Evolutionary conservation across 805 yeast genomes (phyloP).

Genomic region (Scheffersomyces spartinae): DNA sequence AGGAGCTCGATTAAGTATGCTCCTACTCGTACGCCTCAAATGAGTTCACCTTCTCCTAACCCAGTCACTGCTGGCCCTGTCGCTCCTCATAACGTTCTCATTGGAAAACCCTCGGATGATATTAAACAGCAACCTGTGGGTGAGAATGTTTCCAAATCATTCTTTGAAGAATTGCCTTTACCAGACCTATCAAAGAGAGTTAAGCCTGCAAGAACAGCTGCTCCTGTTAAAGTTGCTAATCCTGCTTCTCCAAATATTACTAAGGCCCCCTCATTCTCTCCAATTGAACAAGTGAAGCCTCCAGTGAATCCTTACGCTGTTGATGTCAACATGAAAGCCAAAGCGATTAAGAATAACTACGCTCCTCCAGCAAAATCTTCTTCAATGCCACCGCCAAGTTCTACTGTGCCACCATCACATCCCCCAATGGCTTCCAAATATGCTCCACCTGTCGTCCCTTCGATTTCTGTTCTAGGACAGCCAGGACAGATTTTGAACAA

Average conservation of each 20-base stretch:
- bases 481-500: too few relatives aligned
- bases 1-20: slow-evolving; percentile 15
- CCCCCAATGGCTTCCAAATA: not conserved
- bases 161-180: slow-evolving; percentile 51
- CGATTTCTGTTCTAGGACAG: too few relatives aligned
- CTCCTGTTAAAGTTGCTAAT: slow-evolving; percentile 8
- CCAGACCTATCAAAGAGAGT: slow-evolving; percentile 15
- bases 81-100: slow-evolving; percentile 1
- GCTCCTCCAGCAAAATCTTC: not conserved
- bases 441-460: too few relatives aligned
- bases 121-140: slow-evolving; percentile 4
- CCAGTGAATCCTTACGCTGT: too few relatives aligned
- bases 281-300: not conserved
- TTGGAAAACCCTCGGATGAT: slow-evolving; percentile 4
- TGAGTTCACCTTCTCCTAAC: slow-evolving; percentile 7
- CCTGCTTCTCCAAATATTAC: not conserved
- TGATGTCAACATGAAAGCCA: too few relatives aligned
- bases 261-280: too few relatives aligned
- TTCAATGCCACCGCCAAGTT: slow-evolving; percentile 1
- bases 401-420: too few relatives aligned
- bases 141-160: slow-evolving; percentile 30
- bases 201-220: slow-evolving; percentile 19
- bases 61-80: slow-evolving; percentile 2
- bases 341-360: too few relatives aligned
- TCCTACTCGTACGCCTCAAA: slow-evolving; percentile 7